Percentiles rank a stretch among this genome's conserved stretches.
Evolutionary conservation across 768 basidiomycete genomes (phyloP).

Genomic region (Pisolithus sp.): DNA sequence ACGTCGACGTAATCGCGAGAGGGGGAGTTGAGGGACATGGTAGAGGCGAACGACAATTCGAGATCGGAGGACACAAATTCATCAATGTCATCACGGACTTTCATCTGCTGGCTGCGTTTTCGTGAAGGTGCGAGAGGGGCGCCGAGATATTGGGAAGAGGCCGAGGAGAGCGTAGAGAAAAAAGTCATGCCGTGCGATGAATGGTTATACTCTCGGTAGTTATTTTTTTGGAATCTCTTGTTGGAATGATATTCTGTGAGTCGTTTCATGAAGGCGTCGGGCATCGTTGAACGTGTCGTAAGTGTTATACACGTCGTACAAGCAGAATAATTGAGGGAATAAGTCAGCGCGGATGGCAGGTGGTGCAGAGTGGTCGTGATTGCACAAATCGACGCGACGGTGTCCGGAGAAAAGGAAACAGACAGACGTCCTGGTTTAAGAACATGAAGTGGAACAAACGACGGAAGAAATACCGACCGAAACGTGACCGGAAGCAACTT

Average conservation of each 20-base stretch:
- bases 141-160: constrained; percentile 40
- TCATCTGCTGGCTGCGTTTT: constrained; percentile 42
- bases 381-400: constrained; percentile 7
- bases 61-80: constrained; percentile 71
- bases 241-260: constrained; percentile 34
- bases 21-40: constrained; percentile 73
- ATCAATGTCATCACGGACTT: constrained; percentile 48
- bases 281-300: constrained; percentile 22
- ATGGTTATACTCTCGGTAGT: constrained; percentile 21
- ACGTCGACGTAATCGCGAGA: constrained; percentile 42
- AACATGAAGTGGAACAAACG: constrained; percentile 10
- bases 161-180: constrained; percentile 35
- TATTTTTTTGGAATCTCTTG: constrained; percentile 43
- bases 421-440: constrained; percentile 12
- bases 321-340: constrained; percentile 16
- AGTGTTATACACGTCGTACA: constrained; percentile 9
- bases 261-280: constrained; percentile 30
- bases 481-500: constrained; percentile 15
- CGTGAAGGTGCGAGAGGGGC: constrained; percentile 37
- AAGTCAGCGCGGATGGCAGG: constrained; percentile 11
- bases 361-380: constrained; percentile 12
- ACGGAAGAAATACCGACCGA: constrained; percentile 25
- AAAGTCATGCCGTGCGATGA: constrained; percentile 46
- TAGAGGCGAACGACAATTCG: constrained; percentile 78
- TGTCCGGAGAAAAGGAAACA: constrained; percentile 1